phyloP scores from a whole-genome alignment of 2,329 filamentous ascomycete genomes.

The Fusarium sp. region DNA sequence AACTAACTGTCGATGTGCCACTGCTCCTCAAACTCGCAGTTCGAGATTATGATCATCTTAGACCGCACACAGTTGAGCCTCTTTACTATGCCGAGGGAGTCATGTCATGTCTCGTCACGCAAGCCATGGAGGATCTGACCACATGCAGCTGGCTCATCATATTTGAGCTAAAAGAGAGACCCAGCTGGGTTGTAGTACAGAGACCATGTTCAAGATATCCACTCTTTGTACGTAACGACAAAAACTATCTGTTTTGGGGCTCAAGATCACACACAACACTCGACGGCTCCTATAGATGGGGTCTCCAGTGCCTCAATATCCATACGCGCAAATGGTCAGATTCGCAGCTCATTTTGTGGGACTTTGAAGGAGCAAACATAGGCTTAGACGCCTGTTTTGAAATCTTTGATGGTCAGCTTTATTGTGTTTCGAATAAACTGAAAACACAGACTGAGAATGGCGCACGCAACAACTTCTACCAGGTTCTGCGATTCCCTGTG shows the following conservation, averaged over 20 bases:
- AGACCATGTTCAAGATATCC: slow-evolving; percentile 61
- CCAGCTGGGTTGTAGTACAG: slow-evolving; percentile 54
- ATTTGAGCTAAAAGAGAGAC: slow-evolving; percentile 53
- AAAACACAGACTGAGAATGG: slow-evolving; percentile 71
- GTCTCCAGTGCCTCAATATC: slow-evolving; percentile 65
- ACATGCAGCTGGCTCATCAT: slow-evolving; percentile 65
- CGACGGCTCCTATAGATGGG: slow-evolving; percentile 72
- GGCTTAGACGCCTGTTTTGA: slow-evolving; percentile 78
- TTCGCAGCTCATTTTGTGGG: slow-evolving; percentile 62
- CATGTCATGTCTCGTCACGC: slow-evolving; percentile 67
- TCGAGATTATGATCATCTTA: slow-evolving; percentile 49
- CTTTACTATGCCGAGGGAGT: slow-evolving; percentile 68
- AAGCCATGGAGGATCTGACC: slow-evolving; percentile 47
- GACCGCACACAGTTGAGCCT: slow-evolving; percentile 62
- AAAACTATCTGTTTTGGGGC: slow-evolving; percentile 72
- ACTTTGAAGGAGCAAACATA: slow-evolving; percentile 72
- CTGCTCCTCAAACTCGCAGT: slow-evolving; percentile 53
- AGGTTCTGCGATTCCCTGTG: slow-evolving; percentile 72
- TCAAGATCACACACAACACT: slow-evolving; percentile 66
- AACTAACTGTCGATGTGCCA: slow-evolving; percentile 67
- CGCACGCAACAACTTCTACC: slow-evolving; percentile 76
- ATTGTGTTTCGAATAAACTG: slow-evolving; percentile 75
- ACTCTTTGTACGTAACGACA: slow-evolving; percentile 75
- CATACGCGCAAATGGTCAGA: slow-evolving; percentile 53
- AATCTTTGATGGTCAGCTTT: slow-evolving; percentile 73